phyloP scores from a whole-genome alignment of 2,329 filamentous ascomycete species.

The Sclerotinia glacialis region DNA sequence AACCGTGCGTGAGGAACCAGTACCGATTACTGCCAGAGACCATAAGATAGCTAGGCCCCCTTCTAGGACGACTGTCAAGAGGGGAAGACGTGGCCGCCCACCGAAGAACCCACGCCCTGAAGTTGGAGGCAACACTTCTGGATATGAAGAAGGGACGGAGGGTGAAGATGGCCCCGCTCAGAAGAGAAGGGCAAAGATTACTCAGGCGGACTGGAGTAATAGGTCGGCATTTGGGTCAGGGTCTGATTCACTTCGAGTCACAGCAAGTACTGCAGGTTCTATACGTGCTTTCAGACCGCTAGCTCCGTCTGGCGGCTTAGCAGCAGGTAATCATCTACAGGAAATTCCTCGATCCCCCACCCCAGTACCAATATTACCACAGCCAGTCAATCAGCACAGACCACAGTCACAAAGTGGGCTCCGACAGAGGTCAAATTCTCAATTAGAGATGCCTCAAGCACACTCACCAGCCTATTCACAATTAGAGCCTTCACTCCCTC shows the following conservation, averaged over 20 bases:
- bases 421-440: conserved; percentile 60
- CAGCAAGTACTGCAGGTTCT: conserved; percentile 85
- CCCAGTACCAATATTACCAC: conserved; percentile 57
- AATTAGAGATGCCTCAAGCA: conserved; percentile 37
- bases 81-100: conserved; percentile 30
- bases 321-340: conserved; percentile 57
- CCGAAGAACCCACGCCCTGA: conserved; percentile 38
- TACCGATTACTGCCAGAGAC: conserved; percentile 22
- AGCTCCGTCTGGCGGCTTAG: conserved; percentile 48
- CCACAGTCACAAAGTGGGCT: conserved; percentile 48
- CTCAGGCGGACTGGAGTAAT: conserved; percentile 68
- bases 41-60: conserved; percentile 35
- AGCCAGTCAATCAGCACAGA: conserved; percentile 36
- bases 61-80: conserved; percentile 35
- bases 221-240: conserved; percentile 69
- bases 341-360: conserved; percentile 75
- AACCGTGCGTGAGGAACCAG: conserved; percentile 25
- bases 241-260: conserved; percentile 80
- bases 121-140: conserved; percentile 63
- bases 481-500: conserved; percentile 36
- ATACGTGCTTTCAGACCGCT: conserved; percentile 80
- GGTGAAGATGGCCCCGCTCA: conserved; percentile 41
- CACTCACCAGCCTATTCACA: conserved; percentile 45
- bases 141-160: conserved; percentile 63
- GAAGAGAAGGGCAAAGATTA: conserved; percentile 78